Conservation (phyloP, 306 rosid genomes). For the Vigna reflexopilosa region DNA sequence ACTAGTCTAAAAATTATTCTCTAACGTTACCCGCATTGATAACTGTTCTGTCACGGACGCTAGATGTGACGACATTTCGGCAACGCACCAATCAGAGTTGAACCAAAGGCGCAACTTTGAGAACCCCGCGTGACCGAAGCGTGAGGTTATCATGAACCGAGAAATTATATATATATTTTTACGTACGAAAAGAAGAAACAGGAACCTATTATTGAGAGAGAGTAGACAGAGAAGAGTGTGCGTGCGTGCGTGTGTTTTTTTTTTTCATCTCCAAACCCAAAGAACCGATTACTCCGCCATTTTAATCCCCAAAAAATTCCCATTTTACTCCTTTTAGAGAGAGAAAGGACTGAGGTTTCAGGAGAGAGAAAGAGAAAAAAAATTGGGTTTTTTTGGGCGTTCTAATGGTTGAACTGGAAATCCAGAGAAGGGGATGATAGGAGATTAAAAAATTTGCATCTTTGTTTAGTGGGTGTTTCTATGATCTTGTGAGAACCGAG, state of each 20-base stretch:
- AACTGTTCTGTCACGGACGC: constrained; percentile 45
- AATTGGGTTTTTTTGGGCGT: constrained; percentile 46
- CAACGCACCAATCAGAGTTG: constrained; percentile 1
- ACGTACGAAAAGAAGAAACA: constrained; percentile 48
- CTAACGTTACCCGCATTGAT: constrained; percentile 37
- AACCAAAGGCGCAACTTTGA: constrained; percentile 30
- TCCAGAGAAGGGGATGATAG: constrained; percentile 48
- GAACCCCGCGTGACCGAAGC: constrained; percentile 22
- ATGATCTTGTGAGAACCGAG: constrained; percentile 72
- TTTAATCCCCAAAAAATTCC: constrained; percentile 58
- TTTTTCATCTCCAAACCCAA: constrained; percentile 56
- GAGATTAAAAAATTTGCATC: constrained; percentile 28
- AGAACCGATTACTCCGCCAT: constrained; percentile 63
- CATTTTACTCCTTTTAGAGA: constrained; percentile 71
- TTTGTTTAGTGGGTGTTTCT: constrained; percentile 55
- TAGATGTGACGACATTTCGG: constrained; percentile 23
- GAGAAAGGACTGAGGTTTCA: constrained; percentile 50
- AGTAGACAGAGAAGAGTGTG: constrained; percentile 48
- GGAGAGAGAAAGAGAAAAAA: constrained; percentile 42
- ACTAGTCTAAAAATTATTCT: constrained; percentile 33
- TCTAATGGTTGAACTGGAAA: constrained; percentile 75
- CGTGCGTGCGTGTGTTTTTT: constrained; percentile 33
- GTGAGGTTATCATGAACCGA: constrained; percentile 47
- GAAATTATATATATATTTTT: constrained; percentile 33
- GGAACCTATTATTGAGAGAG: constrained; percentile 67